These are phyloP conservation scores for Phalaenopsis hybrid DNA, from an alignment of 116 monocot genomes.

Conservation along the genomic window DNA sequence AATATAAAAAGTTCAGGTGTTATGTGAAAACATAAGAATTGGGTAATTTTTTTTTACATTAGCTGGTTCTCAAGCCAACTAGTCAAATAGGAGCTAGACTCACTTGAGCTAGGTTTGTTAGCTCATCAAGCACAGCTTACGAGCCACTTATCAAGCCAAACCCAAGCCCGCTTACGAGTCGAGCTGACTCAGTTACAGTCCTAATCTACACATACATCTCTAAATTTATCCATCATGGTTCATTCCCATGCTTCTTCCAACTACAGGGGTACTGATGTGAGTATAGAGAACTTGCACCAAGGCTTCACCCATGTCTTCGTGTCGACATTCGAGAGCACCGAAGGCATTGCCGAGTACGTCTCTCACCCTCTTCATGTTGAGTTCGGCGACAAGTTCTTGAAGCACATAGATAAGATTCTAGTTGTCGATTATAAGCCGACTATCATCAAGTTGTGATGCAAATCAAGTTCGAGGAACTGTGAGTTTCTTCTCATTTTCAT, in stretches of 20 bases:
- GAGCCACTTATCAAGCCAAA: too few relatives aligned
- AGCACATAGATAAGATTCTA: constrained; percentile 20
- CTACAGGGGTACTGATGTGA: constrained; percentile 39
- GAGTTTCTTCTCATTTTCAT: neutral
- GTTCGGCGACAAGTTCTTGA: constrained; percentile 24
- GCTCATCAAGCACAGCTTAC: too few relatives aligned
- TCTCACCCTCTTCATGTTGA: constrained; percentile 31
- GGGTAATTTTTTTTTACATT: too few relatives aligned
- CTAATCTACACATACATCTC: too few relatives aligned
- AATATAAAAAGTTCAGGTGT: too few relatives aligned
- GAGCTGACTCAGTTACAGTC: too few relatives aligned
- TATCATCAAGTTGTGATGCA: neutral
- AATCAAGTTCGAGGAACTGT: neutral
- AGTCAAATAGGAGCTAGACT: too few relatives aligned
- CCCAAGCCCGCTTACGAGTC: too few relatives aligned
- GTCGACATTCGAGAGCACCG: constrained; percentile 31
- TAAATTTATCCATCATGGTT: neutral
- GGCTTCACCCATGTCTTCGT: constrained; percentile 49
- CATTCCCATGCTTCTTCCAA: neutral
- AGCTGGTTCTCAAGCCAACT: too few relatives aligned
- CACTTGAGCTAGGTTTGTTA: too few relatives aligned
- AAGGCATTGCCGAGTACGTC: constrained; percentile 34
- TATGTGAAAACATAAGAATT: too few relatives aligned
- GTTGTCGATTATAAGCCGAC: constrained; percentile 31
- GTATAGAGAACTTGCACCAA: constrained; percentile 41